Evolutionary conservation across 371 early-diverging fungal species (phyloP).

Genomic region (Mortierella polycephala): DNA sequence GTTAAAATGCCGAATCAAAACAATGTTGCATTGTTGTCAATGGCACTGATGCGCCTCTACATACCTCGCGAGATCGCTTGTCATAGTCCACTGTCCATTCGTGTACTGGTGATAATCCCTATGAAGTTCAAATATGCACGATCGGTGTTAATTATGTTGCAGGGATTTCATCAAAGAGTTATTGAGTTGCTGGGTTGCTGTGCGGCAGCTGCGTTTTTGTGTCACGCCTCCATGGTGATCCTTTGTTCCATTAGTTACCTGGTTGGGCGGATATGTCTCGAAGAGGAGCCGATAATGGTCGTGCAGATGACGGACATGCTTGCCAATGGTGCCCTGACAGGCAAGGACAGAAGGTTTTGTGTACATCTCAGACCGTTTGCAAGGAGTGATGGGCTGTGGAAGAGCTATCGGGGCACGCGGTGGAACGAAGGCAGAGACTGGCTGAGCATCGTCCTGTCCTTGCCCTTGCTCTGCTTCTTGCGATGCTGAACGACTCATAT

Average conservation of each 20-base stretch:
- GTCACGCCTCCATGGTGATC: background rate
- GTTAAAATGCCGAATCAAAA: background rate
- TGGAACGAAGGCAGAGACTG: background rate
- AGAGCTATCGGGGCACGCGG: constrained; percentile 7
- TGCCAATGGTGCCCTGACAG: constrained; percentile 73
- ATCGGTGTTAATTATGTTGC: background rate
- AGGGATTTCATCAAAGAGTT: too few species aligned
- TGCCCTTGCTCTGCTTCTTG: constrained; percentile 8
- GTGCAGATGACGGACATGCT: constrained; percentile 66
- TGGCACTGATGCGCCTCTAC: background rate
- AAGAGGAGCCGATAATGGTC: constrained; percentile 58
- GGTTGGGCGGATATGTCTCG: constrained; percentile 22
- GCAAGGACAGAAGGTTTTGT: constrained; percentile 62
- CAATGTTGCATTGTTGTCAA: background rate
- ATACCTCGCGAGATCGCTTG: constrained; percentile 58
- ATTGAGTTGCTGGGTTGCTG: too few species aligned
- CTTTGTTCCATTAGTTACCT: constrained; percentile 11
- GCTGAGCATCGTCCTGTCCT: background rate
- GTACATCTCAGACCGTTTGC: constrained; percentile 53
- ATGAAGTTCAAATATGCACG: background rate
- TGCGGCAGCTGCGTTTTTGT: background rate
- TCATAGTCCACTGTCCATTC: constrained; percentile 60
- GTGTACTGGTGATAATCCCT: constrained; percentile 34
- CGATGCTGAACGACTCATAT: constrained; percentile 16
- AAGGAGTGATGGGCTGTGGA: constrained; percentile 14